These are phyloP conservation scores for Cyclaneusma minus DNA, from an alignment of 2,329 filamentous ascomycete genomes.

Conservation along the genomic window DNA sequence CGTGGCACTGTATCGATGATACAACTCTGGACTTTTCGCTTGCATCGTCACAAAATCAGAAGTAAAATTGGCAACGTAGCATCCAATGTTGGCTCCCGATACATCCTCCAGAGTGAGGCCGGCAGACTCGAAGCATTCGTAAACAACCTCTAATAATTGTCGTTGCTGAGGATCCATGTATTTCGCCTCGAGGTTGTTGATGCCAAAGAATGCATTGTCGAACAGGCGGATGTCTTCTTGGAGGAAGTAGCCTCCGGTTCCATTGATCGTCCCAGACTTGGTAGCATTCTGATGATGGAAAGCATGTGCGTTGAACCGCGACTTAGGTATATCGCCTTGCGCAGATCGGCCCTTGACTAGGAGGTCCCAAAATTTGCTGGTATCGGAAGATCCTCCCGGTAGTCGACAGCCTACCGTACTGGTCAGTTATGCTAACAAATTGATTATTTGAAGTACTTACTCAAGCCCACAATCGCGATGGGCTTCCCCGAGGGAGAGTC, in stretches of 20 bases:
- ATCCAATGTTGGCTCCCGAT: conserved; percentile 8
- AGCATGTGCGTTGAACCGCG: conserved; percentile 6
- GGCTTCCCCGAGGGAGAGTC: too few species aligned
- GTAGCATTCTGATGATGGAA: conserved; percentile 5
- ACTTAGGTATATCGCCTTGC: conserved; percentile 6
- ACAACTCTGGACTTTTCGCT: conserved; percentile 6
- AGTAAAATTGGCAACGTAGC: conserved; percentile 11
- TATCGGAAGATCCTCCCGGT: conserved; percentile 5
- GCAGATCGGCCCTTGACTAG: conserved; percentile 5
- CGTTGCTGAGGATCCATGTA: conserved; percentile 14
- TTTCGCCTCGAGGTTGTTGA: conserved; percentile 5
- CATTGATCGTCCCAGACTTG: conserved; percentile 3
- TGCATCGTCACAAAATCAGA: conserved; percentile 7
- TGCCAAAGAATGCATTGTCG: conserved; percentile 10
- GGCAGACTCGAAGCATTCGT: conserved; percentile 13
- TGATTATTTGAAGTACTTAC: too few species aligned
- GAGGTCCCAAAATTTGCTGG: conserved; percentile 8
- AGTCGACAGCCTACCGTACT: conserved; percentile 4
- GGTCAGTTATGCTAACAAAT: too few species aligned
- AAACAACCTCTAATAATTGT: conserved; percentile 13
- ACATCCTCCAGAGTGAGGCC: conserved; percentile 11
- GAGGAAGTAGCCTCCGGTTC: conserved; percentile 8
- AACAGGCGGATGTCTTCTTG: conserved; percentile 7
- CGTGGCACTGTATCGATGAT: conserved; percentile 17
- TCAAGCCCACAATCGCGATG: too few species aligned